Evolutionary conservation across 352 stramenopile genomes (phyloP).

Genomic region (Elongisporangium senticosum): DNA sequence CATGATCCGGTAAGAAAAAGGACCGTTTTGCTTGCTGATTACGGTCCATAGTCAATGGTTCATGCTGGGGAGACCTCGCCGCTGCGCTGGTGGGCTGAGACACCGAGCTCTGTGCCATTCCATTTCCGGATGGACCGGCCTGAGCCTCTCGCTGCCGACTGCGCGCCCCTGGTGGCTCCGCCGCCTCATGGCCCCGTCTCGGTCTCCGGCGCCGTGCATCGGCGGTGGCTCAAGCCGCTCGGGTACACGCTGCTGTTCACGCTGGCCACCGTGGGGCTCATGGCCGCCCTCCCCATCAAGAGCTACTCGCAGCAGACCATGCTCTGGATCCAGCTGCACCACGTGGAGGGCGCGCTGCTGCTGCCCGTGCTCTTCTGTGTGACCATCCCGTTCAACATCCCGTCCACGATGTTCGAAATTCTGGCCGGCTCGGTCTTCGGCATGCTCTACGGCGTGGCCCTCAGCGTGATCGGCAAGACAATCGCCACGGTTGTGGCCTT

Average conservation of each 20-base stretch:
- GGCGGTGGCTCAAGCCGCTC: constrained; percentile 19
- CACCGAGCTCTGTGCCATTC: not conserved
- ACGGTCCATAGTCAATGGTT: not conserved
- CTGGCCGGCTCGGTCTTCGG: constrained; percentile 62
- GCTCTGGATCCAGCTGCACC: constrained; percentile 46
- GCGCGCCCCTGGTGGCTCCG: not conserved
- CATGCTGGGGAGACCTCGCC: not conserved
- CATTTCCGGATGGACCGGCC: not conserved
- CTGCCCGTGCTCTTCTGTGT: constrained; percentile 49
- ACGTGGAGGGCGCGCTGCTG: constrained; percentile 31
- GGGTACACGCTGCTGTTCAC: constrained; percentile 11
- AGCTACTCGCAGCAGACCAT: constrained; percentile 19
- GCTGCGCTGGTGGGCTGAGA: not conserved
- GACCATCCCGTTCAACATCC: constrained; percentile 58
- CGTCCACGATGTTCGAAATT: constrained; percentile 61
- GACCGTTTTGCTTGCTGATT: not conserved
- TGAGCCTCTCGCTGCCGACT: not conserved
- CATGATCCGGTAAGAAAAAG: not conserved
- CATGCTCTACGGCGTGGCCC: constrained; percentile 28
- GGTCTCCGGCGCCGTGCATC: not conserved
- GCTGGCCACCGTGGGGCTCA: constrained; percentile 8
- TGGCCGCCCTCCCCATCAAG: constrained; percentile 36
- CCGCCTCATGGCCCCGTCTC: not conserved
- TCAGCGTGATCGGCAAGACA: constrained; percentile 60
- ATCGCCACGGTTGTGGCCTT: constrained; percentile 57